Evolutionary conservation across 176 grass and related monocot genomes (phyloP).

Genomic region (Ensete ventricosum): DNA sequence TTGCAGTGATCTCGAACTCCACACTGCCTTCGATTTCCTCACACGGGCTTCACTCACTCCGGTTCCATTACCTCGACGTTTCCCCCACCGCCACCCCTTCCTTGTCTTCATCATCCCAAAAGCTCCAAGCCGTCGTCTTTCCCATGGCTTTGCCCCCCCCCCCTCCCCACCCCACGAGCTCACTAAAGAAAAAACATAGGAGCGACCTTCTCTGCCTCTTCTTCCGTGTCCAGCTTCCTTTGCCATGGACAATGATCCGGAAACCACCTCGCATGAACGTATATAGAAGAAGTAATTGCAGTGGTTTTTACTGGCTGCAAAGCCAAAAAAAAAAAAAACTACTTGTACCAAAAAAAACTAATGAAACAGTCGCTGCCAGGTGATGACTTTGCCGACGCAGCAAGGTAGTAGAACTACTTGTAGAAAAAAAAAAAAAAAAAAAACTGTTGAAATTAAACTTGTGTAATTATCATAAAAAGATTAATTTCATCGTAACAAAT

Average conservation of each 20-base stretch:
- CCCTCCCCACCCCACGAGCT: background rate
- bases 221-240: background rate
- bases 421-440: no score
- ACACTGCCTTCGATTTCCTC: background rate
- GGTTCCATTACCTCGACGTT: background rate
- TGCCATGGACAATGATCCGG: background rate
- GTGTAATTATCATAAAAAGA: no score
- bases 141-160: background rate
- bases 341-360: no score
- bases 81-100: background rate
- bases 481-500: no score
- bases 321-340: background rate
- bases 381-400: background rate
- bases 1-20: background rate
- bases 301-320: background rate
- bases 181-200: no score
- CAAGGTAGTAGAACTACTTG: no score
- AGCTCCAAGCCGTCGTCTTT: conserved; percentile 1
- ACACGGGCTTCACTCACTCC: background rate
- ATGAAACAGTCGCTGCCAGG: background rate
- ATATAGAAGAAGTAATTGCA: background rate
- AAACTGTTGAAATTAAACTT: no score
- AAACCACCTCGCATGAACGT: background rate
- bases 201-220: background rate
- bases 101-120: background rate